Conservation (phyloP, 2,329 filamentous ascomycete species). For the Colletotrichum sp. region DNA sequence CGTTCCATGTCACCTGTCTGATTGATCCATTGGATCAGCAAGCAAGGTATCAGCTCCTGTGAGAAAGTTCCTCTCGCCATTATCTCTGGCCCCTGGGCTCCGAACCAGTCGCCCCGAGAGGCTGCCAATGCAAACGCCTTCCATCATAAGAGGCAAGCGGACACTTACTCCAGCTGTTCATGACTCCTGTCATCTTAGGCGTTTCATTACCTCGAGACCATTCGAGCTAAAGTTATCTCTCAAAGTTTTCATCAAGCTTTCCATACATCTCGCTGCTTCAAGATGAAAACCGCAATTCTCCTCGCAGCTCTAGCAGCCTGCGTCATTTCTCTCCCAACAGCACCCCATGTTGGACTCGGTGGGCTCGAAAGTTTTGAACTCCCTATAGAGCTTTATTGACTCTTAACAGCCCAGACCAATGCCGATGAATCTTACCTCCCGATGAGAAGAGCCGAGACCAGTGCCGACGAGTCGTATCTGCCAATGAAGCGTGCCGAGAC, state of each 20-base stretch:
- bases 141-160: neutral
- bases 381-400: neutral
- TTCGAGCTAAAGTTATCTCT: neutral
- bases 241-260: neutral
- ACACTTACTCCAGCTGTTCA: neutral
- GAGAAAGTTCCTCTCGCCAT: neutral
- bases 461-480: neutral
- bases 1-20: slow-evolving; percentile 9
- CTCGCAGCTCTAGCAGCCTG: neutral
- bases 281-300: slow-evolving; percentile 4
- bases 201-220: too few species aligned
- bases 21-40: neutral
- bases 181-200: neutral
- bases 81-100: neutral
- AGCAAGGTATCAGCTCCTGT: neutral
- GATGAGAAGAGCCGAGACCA: neutral
- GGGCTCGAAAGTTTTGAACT: neutral
- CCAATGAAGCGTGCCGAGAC: neutral
- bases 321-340: neutral
- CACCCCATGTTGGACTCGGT: neutral
- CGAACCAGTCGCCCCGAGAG: neutral
- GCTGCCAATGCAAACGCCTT: neutral
- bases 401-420: neutral
- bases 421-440: slow-evolving; percentile 15
- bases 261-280: neutral